These are phyloP conservation scores for Leptomonas seymouri DNA, from an alignment of 208 protist genomes.

Conservation along the genomic window DNA sequence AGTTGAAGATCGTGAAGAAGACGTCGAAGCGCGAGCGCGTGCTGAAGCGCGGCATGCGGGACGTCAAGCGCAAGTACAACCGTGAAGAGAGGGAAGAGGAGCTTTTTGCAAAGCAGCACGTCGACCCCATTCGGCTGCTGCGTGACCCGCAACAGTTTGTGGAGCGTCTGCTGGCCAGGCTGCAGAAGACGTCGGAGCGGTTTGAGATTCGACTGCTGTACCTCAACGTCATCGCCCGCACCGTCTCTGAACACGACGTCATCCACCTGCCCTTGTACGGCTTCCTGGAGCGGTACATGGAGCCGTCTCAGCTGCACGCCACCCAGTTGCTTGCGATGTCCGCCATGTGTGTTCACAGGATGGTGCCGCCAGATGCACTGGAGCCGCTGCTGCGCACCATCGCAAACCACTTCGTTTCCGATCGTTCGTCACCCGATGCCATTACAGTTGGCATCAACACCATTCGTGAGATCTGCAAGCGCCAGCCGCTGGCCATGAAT, in stretches of 20 bases:
- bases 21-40: slow-evolving; percentile 85
- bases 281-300: slow-evolving; percentile 96
- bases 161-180: slow-evolving; percentile 93
- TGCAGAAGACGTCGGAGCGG: slow-evolving; percentile 92
- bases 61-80: slow-evolving; percentile 83
- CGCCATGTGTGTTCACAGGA: slow-evolving; percentile 95
- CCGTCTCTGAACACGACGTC: slow-evolving; percentile 95
- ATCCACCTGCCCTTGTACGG: slow-evolving; percentile 97
- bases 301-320: slow-evolving; percentile 96
- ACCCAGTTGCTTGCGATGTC: slow-evolving; percentile 95
- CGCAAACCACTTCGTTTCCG: slow-evolving; percentile 97
- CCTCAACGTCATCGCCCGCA: slow-evolving; percentile 96
- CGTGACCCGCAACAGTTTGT: slow-evolving; percentile 96
- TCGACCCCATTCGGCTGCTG: slow-evolving; percentile 95
- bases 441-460: slow-evolving; percentile 97
- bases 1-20: slow-evolving; percentile 93
- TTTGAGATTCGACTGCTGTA: slow-evolving; percentile 96
- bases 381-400: slow-evolving; percentile 94
- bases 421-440: slow-evolving; percentile 91
- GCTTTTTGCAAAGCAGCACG: slow-evolving; percentile 80
- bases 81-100: slow-evolving; percentile 83
- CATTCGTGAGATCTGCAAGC: slow-evolving; percentile 95
- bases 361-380: slow-evolving; percentile 94
- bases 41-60: slow-evolving; percentile 79
- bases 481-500: slow-evolving; percentile 96